Evolutionary conservation across 495 filamentous ascomycete species (phyloP).

Genomic region (Glutinoglossum americanum): DNA sequence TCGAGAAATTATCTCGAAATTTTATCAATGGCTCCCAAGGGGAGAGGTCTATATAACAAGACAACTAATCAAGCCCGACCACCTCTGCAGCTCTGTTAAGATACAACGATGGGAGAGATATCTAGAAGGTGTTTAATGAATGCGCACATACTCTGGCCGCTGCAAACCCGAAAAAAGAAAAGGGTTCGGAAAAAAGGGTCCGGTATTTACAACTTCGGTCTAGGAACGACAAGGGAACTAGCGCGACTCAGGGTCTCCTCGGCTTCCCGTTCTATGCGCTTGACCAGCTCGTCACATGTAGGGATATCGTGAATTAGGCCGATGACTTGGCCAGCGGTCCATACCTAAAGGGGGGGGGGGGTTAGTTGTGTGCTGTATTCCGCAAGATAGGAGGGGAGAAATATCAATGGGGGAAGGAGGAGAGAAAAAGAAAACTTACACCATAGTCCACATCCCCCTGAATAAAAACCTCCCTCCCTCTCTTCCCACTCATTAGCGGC

Average conservation of each 20-base stretch:
- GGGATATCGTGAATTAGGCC: constrained; percentile 50
- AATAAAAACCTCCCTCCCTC: constrained; percentile 74
- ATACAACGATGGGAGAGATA: too few species aligned
- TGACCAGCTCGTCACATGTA: constrained; percentile 34
- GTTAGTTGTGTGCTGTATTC: constrained; percentile 5
- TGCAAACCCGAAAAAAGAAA: background rate
- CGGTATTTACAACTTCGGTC: background rate
- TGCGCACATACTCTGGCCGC: too few species aligned
- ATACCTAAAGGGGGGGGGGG: constrained; percentile 24
- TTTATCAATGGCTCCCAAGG: too few species aligned
- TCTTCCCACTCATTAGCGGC: constrained; percentile 76
- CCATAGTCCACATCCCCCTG: constrained; percentile 84
- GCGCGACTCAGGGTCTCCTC: constrained; percentile 18
- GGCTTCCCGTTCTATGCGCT: constrained; percentile 43
- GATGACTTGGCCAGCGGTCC: constrained; percentile 52
- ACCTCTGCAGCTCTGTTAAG: too few species aligned
- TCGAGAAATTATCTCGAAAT: too few species aligned
- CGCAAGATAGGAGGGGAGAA: background rate
- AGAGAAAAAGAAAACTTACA: constrained; percentile 28
- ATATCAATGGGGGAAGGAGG: too few species aligned
- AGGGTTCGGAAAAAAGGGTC: background rate
- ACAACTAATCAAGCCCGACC: too few species aligned
- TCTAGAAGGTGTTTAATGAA: too few species aligned
- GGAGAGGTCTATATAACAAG: too few species aligned
- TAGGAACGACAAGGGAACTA: background rate